These are phyloP conservation scores for Cerrena zonata DNA, from an alignment of 1,284 basidiomycete species.

Conservation along the genomic window DNA sequence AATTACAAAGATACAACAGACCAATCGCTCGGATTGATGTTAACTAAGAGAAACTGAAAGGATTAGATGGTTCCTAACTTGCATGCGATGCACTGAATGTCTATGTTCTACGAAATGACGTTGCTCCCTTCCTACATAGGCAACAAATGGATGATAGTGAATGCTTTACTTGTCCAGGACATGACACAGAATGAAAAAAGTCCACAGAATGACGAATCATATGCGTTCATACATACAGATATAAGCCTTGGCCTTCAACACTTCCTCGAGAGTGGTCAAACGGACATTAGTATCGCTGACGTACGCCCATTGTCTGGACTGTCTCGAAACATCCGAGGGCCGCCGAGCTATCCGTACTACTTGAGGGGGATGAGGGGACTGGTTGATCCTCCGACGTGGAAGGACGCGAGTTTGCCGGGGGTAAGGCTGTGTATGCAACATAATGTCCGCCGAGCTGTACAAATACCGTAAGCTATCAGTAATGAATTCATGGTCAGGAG, in stretches of 20 bases:
- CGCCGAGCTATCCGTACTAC: constrained; percentile 4
- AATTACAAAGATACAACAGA: background rate
- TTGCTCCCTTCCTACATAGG: too few relatives aligned
- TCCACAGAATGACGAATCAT: background rate
- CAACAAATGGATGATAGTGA: background rate
- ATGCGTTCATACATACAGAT: constrained; percentile 80
- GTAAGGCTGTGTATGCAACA: constrained; percentile 69
- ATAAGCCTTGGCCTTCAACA: constrained; percentile 85
- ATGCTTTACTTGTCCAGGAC: background rate
- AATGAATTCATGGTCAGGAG: constrained; percentile 2
- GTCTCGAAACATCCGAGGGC: constrained; percentile 1
- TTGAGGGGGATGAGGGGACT: constrained; percentile 10
- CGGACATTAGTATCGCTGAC: constrained; percentile 82
- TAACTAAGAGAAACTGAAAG: background rate
- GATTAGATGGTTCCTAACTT: background rate
- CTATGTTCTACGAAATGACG: too few relatives aligned
- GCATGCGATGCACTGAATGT: too few relatives aligned
- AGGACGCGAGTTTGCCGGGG: constrained; percentile 11
- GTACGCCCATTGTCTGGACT: constrained; percentile 78
- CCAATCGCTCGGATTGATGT: too few relatives aligned
- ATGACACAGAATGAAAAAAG: background rate
- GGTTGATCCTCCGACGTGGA: constrained; percentile 5
- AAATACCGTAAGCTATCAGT: constrained; percentile 11
- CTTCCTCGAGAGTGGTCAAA: constrained; percentile 78
- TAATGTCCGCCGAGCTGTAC: constrained; percentile 78